These are phyloP conservation scores for Candida chauliodis DNA, from an alignment of 805 yeast genomes.

Conservation along the genomic window DNA sequence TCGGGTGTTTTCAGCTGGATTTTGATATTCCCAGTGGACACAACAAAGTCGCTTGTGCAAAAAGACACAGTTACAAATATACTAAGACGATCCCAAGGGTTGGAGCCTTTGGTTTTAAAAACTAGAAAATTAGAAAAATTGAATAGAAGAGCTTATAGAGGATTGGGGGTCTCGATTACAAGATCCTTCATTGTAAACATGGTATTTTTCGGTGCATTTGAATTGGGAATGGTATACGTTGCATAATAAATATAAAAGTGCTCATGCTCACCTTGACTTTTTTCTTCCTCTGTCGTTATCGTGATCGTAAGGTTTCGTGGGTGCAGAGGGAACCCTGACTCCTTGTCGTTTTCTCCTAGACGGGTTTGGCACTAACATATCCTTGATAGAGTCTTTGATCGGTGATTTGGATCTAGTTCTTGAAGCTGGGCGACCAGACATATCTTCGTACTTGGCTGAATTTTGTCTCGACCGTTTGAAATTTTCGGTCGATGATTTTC, in stretches of 20 bases:
- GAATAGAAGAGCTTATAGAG: constrained; percentile 59
- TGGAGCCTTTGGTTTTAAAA: constrained; percentile 35
- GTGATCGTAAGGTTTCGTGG: constrained; percentile 2
- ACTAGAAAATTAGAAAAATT: constrained; percentile 29
- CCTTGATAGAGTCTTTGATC: constrained; percentile 21
- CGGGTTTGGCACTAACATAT: constrained; percentile 12
- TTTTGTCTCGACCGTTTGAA: not conserved
- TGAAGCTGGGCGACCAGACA: constrained; percentile 25
- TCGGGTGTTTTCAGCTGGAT: constrained; percentile 78
- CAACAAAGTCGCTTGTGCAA: constrained; percentile 72
- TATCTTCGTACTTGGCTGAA: constrained; percentile 7
- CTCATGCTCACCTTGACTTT: constrained; percentile 2
- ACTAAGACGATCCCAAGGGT: constrained; percentile 48
- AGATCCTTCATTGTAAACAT: constrained; percentile 72
- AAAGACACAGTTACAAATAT: constrained; percentile 69
- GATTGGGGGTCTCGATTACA: constrained; percentile 69
- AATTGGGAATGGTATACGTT: constrained; percentile 58
- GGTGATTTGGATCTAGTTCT: constrained; percentile 37
- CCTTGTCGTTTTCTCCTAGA: constrained; percentile 11
- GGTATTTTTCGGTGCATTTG: constrained; percentile 72
- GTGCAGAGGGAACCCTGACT: not conserved
- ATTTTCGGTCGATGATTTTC: not conserved
- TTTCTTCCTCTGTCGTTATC: constrained; percentile 10
- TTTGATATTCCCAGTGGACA: constrained; percentile 75
- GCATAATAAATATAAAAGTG: constrained; percentile 18